Evolutionary conservation across 2,329 filamentous ascomycete genomes (phyloP).

Genomic region (Ceratocystis destructans): DNA sequence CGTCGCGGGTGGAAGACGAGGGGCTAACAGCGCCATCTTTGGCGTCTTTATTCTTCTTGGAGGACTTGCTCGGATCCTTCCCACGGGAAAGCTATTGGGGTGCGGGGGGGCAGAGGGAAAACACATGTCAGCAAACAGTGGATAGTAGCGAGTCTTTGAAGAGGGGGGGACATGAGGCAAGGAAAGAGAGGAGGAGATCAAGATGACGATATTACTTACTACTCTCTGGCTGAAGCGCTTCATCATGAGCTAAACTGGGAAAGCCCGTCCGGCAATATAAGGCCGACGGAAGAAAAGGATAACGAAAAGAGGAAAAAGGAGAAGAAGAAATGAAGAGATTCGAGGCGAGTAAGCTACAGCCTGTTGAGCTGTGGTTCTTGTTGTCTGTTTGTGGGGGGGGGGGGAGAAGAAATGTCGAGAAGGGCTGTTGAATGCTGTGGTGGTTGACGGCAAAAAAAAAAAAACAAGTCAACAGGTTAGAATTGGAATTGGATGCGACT

Average conservation of each 20-base stretch:
- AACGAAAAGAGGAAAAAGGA: constrained; percentile 11
- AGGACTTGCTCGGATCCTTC: constrained; percentile 75
- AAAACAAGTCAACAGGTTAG: neutral
- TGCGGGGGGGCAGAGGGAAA: neutral
- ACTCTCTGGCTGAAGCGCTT: constrained; percentile 96
- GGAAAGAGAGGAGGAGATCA: neutral
- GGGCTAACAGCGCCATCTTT: constrained; percentile 73
- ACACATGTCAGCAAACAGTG: neutral
- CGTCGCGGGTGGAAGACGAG: constrained; percentile 43
- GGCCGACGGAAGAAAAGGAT: constrained; percentile 16
- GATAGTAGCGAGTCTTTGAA: neutral
- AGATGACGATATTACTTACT: constrained; percentile 44
- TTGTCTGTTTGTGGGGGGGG: neutral
- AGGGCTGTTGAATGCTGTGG: neutral
- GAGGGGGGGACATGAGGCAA: neutral
- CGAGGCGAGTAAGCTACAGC: neutral
- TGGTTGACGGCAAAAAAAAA: neutral
- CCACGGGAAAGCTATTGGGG: constrained; percentile 67
- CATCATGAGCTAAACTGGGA: constrained; percentile 48
- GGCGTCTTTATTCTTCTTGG: constrained; percentile 57
- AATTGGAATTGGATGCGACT: constrained; percentile 8
- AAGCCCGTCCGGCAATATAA: constrained; percentile 18
- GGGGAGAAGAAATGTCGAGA: neutral
- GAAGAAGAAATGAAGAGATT: constrained; percentile 11
- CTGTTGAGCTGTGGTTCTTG: neutral